Percentiles rank a stretch among this genome's conserved stretches.
phyloP scores from a whole-genome alignment of 768 basidiomycete species.

The Hygrocybe punicea region DNA sequence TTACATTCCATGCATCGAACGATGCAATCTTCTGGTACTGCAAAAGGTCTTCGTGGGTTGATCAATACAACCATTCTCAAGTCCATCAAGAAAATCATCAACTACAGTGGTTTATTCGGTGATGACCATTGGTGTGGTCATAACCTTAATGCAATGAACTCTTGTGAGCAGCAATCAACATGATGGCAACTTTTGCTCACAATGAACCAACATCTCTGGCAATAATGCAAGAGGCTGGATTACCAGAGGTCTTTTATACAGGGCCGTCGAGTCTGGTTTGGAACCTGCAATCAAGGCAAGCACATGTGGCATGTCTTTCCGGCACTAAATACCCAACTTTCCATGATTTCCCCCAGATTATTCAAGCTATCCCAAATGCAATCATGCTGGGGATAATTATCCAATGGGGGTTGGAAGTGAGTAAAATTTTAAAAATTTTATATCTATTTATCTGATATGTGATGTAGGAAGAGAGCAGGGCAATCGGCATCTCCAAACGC shows the following conservation, averaged over 20 bases:
- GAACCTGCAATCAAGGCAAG: conserved; percentile 85
- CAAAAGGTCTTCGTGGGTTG: conserved; percentile 90
- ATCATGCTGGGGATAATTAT: too few relatives aligned
- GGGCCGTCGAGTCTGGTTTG: conserved; percentile 75
- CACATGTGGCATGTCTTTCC: neutral
- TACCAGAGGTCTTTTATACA: conserved; percentile 90
- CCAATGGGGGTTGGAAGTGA: too few relatives aligned
- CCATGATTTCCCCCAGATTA: conserved; percentile 50
- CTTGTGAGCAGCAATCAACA: conserved; percentile 68
- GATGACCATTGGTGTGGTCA: conserved; percentile 69
- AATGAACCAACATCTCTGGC: conserved; percentile 95
- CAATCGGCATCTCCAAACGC: too few relatives aligned
- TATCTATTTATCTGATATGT: too few relatives aligned
- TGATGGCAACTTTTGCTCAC: conserved; percentile 95
- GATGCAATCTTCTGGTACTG: conserved; percentile 93
- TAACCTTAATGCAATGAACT: neutral
- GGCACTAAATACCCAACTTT: too few relatives aligned
- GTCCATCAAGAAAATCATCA: conserved; percentile 85
- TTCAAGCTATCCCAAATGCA: conserved; percentile 91
- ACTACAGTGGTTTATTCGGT: conserved; percentile 85
- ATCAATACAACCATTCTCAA: conserved; percentile 86
- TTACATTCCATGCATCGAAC: conserved; percentile 92
- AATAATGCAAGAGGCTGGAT: conserved; percentile 86
- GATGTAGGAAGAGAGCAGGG: too few relatives aligned
- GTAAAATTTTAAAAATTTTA: too few relatives aligned